Percentiles rank a stretch among this genome's conserved stretches.
Conservation (phyloP, 2,329 filamentous ascomycete genomes). For the Hysterium pulicare region DNA sequence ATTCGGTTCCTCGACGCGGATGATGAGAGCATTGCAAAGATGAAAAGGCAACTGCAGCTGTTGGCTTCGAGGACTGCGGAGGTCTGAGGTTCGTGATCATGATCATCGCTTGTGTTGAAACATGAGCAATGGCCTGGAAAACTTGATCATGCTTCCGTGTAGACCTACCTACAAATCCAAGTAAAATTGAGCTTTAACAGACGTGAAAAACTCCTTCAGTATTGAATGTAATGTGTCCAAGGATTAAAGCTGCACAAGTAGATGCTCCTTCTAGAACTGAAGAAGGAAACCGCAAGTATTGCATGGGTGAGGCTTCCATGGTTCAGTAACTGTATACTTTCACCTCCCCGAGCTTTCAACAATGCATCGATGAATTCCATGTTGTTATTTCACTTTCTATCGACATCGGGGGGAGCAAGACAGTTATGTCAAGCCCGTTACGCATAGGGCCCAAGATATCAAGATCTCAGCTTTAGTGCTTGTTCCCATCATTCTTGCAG, state of each 20-base stretch:
- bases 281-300: too few species aligned
- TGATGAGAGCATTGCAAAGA: slow-evolving; percentile 27
- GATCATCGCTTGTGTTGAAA: slow-evolving; percentile 4
- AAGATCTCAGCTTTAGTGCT: not conserved
- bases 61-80: slow-evolving; percentile 17
- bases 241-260: too few species aligned
- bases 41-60: slow-evolving; percentile 27
- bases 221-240: too few species aligned
- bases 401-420: not conserved
- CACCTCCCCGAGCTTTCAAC: not conserved
- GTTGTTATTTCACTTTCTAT: not conserved
- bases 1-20: slow-evolving; percentile 38
- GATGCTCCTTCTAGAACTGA: not conserved
- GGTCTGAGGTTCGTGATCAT: too few species aligned
- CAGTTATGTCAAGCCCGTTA: too few species aligned
- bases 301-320: too few species aligned
- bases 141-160: not conserved
- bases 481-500: not conserved
- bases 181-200: too few species aligned
- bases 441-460: not conserved
- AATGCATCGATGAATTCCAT: not conserved
- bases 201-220: too few species aligned
- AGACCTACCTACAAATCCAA: too few species aligned
- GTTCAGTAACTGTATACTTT: too few species aligned
- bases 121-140: not conserved